Percentiles rank a stretch among this genome's conserved stretches.
These are phyloP conservation scores for Myriosclerotinia scirpicola DNA, from an alignment of 2,329 filamentous ascomycete species.

Conservation along the genomic window DNA sequence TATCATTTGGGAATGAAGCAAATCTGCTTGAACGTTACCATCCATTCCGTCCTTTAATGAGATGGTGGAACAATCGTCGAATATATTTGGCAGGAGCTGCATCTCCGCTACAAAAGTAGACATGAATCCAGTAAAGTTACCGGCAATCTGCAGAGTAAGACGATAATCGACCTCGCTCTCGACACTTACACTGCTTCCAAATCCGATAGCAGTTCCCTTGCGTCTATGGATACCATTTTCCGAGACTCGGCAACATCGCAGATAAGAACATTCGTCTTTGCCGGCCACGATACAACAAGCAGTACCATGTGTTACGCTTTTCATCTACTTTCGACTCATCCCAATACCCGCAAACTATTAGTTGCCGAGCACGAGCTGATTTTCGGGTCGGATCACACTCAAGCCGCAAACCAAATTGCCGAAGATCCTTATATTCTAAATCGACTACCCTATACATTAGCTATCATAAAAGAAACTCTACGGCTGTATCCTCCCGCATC, in stretches of 20 bases:
- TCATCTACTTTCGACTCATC: slow-evolving; percentile 22
- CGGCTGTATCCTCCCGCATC: slow-evolving; percentile 25
- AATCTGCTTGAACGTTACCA: not conserved
- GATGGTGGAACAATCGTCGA: slow-evolving; percentile 3
- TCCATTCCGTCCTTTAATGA: not conserved
- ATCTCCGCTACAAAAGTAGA: not conserved
- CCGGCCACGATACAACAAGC: not conserved
- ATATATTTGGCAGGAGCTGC: not conserved
- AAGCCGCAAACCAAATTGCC: slow-evolving; percentile 9
- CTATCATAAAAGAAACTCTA: slow-evolving; percentile 29
- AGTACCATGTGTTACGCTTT: slow-evolving; percentile 9
- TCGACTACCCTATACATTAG: slow-evolving; percentile 25
- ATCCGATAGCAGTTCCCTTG: not conserved
- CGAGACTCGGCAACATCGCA: not conserved
- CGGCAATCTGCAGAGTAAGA: not conserved
- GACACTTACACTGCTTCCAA: not conserved
- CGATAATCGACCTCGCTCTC: slow-evolving; percentile 10
- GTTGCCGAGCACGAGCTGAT: slow-evolving; percentile 27
- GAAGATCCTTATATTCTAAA: slow-evolving; percentile 26
- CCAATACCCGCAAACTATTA: slow-evolving; percentile 19
- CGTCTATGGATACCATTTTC: not conserved
- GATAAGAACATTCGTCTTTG: not conserved
- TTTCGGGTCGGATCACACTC: slow-evolving; percentile 19
- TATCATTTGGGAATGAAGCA: slow-evolving; percentile 2
- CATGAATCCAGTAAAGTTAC: not conserved